Percentiles rank a stretch among this genome's conserved stretches.
phyloP scores from a whole-genome alignment of 192 early-diverging fungal genomes.

The Jimgerdemannia flammicorona region DNA sequence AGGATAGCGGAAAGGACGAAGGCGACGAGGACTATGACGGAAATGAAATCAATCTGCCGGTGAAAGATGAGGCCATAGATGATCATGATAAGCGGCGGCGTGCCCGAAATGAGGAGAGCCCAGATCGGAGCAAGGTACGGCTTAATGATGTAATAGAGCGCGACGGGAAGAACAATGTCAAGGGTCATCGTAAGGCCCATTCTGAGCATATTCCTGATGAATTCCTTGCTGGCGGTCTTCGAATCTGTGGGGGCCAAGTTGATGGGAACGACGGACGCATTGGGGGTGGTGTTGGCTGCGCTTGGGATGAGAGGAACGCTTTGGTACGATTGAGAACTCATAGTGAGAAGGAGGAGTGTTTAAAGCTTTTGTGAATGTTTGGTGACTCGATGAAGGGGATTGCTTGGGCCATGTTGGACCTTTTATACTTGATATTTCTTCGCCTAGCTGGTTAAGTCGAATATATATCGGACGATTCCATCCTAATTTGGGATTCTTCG shows the following conservation, averaged over 20 bases:
- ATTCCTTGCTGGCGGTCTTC: not conserved
- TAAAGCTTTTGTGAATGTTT: too few species aligned
- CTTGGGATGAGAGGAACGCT: not conserved
- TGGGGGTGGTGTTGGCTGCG: not conserved
- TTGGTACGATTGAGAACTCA: too few species aligned
- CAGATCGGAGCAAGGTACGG: conserved; percentile 12
- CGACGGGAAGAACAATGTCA: conserved; percentile 5
- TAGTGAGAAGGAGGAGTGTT: too few species aligned
- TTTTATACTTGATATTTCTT: too few species aligned
- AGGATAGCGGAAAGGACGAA: conserved; percentile 26
- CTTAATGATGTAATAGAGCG: conserved; percentile 16
- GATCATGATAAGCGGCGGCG: conserved; percentile 24
- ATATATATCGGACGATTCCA: too few species aligned
- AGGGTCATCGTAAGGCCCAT: not conserved
- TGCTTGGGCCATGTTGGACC: too few species aligned
- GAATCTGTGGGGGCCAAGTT: not conserved
- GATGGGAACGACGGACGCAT: not conserved
- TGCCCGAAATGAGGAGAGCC: conserved; percentile 30
- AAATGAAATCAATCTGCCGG: conserved; percentile 12
- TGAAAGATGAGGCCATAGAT: not conserved
- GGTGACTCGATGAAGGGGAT: too few species aligned
- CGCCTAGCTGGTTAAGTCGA: too few species aligned
- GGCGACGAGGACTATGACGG: conserved; percentile 23
- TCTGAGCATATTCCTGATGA: not conserved
- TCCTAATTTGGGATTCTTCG: too few species aligned